Evolutionary conservation across 495 filamentous ascomycete species (phyloP), one percentile per base, ranked within the genome.

Genomic region (Aspergillus indologenus): DNA sequence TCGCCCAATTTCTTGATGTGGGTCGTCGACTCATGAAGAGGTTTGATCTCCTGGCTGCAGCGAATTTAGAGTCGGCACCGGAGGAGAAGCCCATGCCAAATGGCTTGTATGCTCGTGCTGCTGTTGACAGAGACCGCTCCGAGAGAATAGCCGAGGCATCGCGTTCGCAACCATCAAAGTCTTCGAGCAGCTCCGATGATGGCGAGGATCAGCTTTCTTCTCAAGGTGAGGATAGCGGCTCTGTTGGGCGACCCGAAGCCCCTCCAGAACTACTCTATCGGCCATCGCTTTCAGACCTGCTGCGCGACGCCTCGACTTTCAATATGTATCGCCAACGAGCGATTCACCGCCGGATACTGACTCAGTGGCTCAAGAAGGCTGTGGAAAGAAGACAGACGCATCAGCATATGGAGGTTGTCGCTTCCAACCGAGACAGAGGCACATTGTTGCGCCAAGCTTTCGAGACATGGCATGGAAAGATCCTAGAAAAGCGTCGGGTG

Each of bases 221-320:
- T 22, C 53, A 65, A 21, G 60, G 66, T 20, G 60, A 67, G 46
- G 66, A 64, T 1, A 66, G 67, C 45, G 70, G 70, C 29, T 61
- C 57, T 21, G 54, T 72, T 56, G 69, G 66, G 22, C 70, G 69
- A 53, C 65, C 63, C 53, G 59, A 71, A 21, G 54, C 66, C 14
- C 69, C 65, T 18, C 74, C 66, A 0, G 74, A 80, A 56, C 66
- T 81, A 56, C 59, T 83, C 5, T 81, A 81, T 59, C 69, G 74
- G 43, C 83, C 81, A 0, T 80, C 83, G 19, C 71, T 82, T 40
- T 82, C 81, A 1, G 81, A 85, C 61, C 64, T 87, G 56, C 64
- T 83, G 14, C 75, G 78, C 29, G 81, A 87, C 67, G 85, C 84
- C 17, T 79, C 83, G 18, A 82, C 77, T 3, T 86, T 88, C 64